phyloP scores from a whole-genome alignment of 2,329 filamentous ascomycete species.

The Microcyclospora tardicrescens region DNA sequence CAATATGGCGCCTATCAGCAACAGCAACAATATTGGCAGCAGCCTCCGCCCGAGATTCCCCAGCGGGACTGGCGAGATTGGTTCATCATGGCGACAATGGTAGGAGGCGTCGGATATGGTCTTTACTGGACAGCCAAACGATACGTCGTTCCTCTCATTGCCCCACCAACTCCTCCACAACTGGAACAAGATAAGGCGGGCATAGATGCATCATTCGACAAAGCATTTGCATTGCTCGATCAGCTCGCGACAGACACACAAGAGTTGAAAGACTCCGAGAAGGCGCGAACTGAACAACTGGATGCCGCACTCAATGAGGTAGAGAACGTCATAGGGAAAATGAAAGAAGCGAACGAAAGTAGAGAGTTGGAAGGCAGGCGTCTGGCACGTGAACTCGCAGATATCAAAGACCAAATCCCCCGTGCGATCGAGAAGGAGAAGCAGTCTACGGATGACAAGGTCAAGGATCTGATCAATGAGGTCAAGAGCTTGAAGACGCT shows the following conservation, averaged over 20 bases:
- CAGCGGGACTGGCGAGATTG: constrained; percentile 93
- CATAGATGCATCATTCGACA: constrained; percentile 87
- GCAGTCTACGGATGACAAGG: constrained; percentile 62
- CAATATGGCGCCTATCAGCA: constrained; percentile 28
- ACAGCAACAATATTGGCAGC: constrained; percentile 38
- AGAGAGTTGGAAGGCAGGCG: constrained; percentile 80
- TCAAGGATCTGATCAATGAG: constrained; percentile 77
- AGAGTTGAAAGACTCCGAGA: constrained; percentile 73
- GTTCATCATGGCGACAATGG: constrained; percentile 98
- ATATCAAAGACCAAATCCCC: constrained; percentile 72
- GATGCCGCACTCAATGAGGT: constrained; percentile 73
- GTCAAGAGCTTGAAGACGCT: constrained; percentile 86
- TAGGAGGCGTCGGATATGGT: constrained; percentile 79
- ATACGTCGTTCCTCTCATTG: constrained; percentile 81
- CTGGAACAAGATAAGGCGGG: constrained; percentile 86
- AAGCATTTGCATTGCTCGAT: constrained; percentile 80
- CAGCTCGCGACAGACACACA: constrained; percentile 86
- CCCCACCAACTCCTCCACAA: constrained; percentile 85
- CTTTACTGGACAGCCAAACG: constrained; percentile 82
- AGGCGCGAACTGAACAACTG: constrained; percentile 68
- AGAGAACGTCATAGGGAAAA: constrained; percentile 65
- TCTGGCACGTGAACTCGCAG: constrained; percentile 73
- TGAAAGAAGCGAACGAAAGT: constrained; percentile 68
- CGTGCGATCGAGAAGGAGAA: constrained; percentile 81
- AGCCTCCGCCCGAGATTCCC: constrained; percentile 48